Evolutionary conservation across 176 grass and related monocot genomes (phyloP).

Genomic region (Secale cereale): DNA sequence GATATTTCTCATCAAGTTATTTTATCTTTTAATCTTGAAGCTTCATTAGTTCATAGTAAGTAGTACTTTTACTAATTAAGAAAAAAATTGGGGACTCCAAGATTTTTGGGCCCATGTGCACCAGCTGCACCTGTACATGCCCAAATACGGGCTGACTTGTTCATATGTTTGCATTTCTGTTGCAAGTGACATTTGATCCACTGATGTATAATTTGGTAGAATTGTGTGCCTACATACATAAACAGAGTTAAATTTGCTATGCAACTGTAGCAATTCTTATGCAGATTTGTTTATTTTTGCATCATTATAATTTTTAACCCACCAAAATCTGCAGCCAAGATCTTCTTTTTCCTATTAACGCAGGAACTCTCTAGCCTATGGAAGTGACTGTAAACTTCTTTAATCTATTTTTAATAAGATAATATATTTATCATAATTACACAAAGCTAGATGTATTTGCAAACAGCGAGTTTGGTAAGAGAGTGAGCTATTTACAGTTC

Average conservation of each 20-base stretch:
- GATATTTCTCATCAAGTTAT: no score
- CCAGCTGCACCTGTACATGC: no score
- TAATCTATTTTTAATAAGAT: neutral
- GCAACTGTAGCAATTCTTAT: no score
- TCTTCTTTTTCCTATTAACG: neutral
- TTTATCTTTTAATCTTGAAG: no score
- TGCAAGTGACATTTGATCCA: neutral
- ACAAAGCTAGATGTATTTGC: neutral
- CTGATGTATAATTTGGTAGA: no score
- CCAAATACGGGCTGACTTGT: neutral
- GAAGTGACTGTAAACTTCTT: neutral
- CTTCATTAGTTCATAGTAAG: no score
- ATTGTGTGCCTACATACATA: no score
- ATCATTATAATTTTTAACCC: neutral
- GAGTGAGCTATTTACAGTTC: neutral
- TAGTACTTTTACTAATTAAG: no score
- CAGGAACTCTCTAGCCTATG: neutral
- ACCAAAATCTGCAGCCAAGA: neutral
- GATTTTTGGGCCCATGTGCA: no score
- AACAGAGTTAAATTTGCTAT: no score
- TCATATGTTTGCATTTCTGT: neutral
- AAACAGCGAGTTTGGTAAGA: no score
- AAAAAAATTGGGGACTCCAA: no score
- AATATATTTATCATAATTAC: neutral
- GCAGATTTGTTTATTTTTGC: neutral